Base-by-base conservation (phyloP, 306 rosid genomes). In the Castanea crenata region DNA sequence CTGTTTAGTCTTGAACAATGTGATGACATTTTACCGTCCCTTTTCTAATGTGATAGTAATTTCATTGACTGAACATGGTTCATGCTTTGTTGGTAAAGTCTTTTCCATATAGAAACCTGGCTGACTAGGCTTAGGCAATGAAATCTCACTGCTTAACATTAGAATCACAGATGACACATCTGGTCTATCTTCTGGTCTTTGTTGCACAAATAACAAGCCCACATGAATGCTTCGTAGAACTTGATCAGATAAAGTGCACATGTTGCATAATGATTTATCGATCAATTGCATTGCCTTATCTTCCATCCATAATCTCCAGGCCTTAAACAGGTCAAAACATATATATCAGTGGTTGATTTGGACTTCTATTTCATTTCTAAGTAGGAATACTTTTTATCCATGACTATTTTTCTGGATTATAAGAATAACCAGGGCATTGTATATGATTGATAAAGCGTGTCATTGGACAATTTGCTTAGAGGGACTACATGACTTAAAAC, bases 201-300 rank as follows among this genome's bases (percentile, higher is more conserved):
- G 83, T 49, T 89, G 95, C 21, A 87, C 77, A 29, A 92, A 88
- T 54, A 89, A 57, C 72, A 91, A 88, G 29, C 89, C 86, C 2
- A 91, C 76, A 41, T 90, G 89, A 19, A 87, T 84, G 87, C 90
- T 87, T 5, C 89, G 72, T 14, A 81, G 4, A 58, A 68, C 80
- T 25, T 38, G 44, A 38, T 87, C 82, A 2, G 79, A 80, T 20
- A 25, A 0, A 23, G 3, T 73, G 5, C 13, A 3, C 14, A 14
- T 1, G 3, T 76, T 79, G 1, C 72, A 63, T 3, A 87, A 78
- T 57, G 79, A 2, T 76, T 80, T n/a, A 74, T 83, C 86, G 13
- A 87, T 29, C 12, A 80, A 57, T 34, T 76, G 11, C 46, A 58
- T 5, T 57, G 79, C 49, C 11, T 31, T 80, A 3, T 5, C 41